Evolutionary conservation across 2,329 filamentous ascomycete species (phyloP).

Genomic region (Alternaria sp.): DNA sequence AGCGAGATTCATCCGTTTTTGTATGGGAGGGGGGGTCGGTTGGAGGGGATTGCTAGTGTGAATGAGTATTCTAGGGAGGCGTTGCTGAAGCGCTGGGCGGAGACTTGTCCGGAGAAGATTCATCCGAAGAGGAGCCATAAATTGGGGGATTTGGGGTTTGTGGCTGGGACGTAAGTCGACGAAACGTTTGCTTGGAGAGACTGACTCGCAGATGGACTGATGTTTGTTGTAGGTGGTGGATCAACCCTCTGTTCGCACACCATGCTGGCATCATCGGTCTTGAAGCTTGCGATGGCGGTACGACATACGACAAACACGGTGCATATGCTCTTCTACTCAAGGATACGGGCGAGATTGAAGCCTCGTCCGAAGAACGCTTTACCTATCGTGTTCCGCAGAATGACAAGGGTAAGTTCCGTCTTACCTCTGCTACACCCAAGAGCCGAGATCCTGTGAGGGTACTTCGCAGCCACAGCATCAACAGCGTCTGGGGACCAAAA

Average conservation of each 20-base stretch:
- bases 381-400: constrained; percentile 49
- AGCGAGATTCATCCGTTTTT: constrained; percentile 48
- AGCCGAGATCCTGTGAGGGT: constrained; percentile 53
- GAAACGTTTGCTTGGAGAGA: neutral
- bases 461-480: constrained; percentile 53
- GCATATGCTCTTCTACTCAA: constrained; percentile 56
- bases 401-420: constrained; percentile 53
- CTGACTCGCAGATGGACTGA: constrained; percentile 5
- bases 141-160: constrained; percentile 53
- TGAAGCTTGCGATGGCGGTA: constrained; percentile 50
- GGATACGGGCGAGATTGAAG: constrained; percentile 48
- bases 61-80: constrained; percentile 48
- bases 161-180: constrained; percentile 52
- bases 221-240: constrained; percentile 57
- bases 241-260: constrained; percentile 55
- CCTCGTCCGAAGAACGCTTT: constrained; percentile 44
- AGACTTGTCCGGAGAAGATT: constrained; percentile 39
- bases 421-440: constrained; percentile 51
- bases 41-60: constrained; percentile 51
- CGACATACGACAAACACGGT: constrained; percentile 50
- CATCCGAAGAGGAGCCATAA: constrained; percentile 40
- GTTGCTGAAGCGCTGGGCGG: constrained; percentile 43
- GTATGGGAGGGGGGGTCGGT: constrained; percentile 52
- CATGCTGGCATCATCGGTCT: constrained; percentile 57
- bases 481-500: constrained; percentile 54